phyloP scores from a whole-genome alignment of 495 filamentous ascomycete species.

The Aspergillus funiculosus region DNA sequence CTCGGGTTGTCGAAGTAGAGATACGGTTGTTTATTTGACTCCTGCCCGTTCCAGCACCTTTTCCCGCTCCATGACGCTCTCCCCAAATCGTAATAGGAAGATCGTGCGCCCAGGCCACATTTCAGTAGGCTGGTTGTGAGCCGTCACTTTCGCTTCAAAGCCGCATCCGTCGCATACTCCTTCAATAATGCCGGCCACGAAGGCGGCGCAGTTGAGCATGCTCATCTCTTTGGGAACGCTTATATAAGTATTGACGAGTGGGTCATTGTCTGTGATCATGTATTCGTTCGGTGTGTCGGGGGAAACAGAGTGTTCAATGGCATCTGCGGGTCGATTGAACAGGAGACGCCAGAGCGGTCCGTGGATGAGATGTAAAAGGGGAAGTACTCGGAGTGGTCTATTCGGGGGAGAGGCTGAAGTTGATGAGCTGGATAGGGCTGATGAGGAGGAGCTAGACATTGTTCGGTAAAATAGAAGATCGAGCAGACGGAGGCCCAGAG shows the following conservation, averaged over 20 bases:
- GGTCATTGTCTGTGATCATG: constrained; percentile 98
- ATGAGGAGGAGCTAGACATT: constrained; percentile 60
- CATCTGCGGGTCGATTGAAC: constrained; percentile 82
- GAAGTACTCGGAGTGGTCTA: constrained; percentile 80
- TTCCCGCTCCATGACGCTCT: constrained; percentile 87
- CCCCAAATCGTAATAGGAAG: constrained; percentile 85
- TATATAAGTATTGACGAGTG: constrained; percentile 88
- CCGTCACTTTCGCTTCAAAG: constrained; percentile 83
- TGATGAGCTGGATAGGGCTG: constrained; percentile 75
- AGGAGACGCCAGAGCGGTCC: constrained; percentile 86
- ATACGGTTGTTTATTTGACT: constrained; percentile 33
- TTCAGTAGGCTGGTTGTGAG: constrained; percentile 76
- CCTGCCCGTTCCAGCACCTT: constrained; percentile 52
- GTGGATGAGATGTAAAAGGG: constrained; percentile 91
- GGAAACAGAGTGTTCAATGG: constrained; percentile 81
- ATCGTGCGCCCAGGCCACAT: constrained; percentile 96
- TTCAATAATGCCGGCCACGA: constrained; percentile 91
- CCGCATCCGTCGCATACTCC: constrained; percentile 89
- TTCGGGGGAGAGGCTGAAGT: constrained; percentile 58
- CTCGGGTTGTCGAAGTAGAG: neutral
- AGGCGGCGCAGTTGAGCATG: constrained; percentile 93
- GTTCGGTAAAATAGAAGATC: constrained; percentile 79
- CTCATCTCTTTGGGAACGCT: constrained; percentile 90
- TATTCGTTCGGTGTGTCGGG: constrained; percentile 83
- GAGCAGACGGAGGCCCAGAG: constrained; percentile 87